Percentiles rank a stretch among this genome's conserved stretches.
phyloP scores from a whole-genome alignment of 2,329 filamentous ascomycete species.

The Nannizziopsis barbatae region DNA sequence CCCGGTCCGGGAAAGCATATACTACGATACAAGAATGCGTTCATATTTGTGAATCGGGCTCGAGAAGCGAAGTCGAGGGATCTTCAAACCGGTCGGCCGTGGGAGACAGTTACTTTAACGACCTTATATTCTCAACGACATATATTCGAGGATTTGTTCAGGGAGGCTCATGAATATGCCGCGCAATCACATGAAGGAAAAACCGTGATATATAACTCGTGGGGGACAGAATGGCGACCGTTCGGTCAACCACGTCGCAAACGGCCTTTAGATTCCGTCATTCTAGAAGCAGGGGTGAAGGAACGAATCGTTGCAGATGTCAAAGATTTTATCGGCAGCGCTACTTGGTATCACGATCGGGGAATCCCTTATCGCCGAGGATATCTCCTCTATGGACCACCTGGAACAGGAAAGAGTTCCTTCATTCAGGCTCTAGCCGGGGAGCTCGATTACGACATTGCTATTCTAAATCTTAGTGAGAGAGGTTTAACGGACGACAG shows the following conservation, averaged over 20 bases:
- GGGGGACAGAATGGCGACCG: conserved; percentile 71
- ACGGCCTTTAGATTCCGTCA: conserved; percentile 74
- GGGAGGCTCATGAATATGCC: conserved; percentile 72
- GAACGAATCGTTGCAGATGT: conserved; percentile 72
- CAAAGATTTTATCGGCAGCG: conserved; percentile 64
- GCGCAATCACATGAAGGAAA: conserved; percentile 76
- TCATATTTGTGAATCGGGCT: conserved; percentile 75
- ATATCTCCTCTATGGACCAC: conserved; percentile 79
- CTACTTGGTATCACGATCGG: conserved; percentile 86
- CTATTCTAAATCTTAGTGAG: conserved; percentile 84
- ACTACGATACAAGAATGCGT: conserved; percentile 73
- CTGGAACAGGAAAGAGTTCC: conserved; percentile 84
- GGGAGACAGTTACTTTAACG: conserved; percentile 87
- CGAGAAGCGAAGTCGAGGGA: conserved; percentile 73
- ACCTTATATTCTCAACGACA: conserved; percentile 81
- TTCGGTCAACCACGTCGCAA: conserved; percentile 80
- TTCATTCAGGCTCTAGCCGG: conserved; percentile 93
- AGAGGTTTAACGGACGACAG: conserved; percentile 82
- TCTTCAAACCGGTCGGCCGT: conserved; percentile 71
- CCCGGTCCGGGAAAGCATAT: conserved; percentile 86
- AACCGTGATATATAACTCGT: conserved; percentile 78
- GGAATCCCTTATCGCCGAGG: conserved; percentile 86
- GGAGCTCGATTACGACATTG: conserved; percentile 84
- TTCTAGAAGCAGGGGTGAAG: conserved; percentile 73
- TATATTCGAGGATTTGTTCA: conserved; percentile 82